Evolutionary conservation across 805 yeast genomes (phyloP).

Genomic region (Candida easanensis): DNA sequence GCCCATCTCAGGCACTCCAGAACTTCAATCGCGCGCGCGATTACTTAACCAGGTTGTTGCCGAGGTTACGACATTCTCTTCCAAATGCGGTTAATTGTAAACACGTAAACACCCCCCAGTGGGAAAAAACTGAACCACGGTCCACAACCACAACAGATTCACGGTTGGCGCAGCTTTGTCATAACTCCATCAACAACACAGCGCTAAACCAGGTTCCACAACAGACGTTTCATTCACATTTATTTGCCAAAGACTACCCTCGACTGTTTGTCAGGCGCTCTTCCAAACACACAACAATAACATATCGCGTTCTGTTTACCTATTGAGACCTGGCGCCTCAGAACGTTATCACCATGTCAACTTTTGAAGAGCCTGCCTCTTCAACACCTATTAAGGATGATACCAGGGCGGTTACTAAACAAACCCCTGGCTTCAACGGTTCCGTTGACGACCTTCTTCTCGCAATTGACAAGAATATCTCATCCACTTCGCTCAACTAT

Average conservation of each 20-base stretch:
- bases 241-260: too few species aligned
- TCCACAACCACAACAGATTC: not conserved
- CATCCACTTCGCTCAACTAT: slow-evolving; percentile 16
- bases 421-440: slow-evolving; percentile 16
- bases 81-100: not conserved
- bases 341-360: not conserved
- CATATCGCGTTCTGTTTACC: slow-evolving; percentile 1
- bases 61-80: not conserved
- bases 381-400: slow-evolving; percentile 23
- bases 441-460: slow-evolving; percentile 40
- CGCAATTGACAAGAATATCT: slow-evolving; percentile 27
- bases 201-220: too few species aligned
- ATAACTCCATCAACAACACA: not conserved
- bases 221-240: too few species aligned
- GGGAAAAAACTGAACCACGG: not conserved
- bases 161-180: not conserved
- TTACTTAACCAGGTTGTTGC: too few species aligned
- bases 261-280: too few species aligned
- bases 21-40: too few species aligned
- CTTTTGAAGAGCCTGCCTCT: slow-evolving; percentile 13
- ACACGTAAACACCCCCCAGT: not conserved
- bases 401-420: not conserved
- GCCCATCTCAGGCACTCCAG: too few species aligned
- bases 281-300: too few species aligned
- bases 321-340: not conserved